Evolutionary conservation across 2,329 filamentous ascomycete genomes (phyloP), one percentile per base, ranked within the genome.

Genomic region (Diaporthe sp.): DNA sequence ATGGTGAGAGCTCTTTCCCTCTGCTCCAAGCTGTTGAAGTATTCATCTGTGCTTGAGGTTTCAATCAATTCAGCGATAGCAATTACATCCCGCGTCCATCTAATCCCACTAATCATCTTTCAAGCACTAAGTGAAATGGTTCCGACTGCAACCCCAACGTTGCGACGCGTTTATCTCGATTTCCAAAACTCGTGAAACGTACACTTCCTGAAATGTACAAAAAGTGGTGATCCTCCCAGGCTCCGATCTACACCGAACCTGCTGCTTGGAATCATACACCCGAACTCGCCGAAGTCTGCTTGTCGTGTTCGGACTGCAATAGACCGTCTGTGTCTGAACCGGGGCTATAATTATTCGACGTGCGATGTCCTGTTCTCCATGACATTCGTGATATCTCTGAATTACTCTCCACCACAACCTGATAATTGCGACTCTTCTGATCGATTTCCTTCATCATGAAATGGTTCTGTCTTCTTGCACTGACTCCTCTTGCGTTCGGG

Each of bases 101-200:
- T 51, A 39, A 53, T 68, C 19, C 62, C 62, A 68, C 46, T 68
- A 68, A 68, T 68, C 62, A 68, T 22, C 44, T 28, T 2, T 17
- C 46, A 39, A 10, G 62, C 46, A 51, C 31, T 37, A 68, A 22
- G 46, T 28, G 34, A 34, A n/a, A 28, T 31, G 39, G 12, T 15
- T 53, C 46, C 46, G 62, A 37, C 31, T 68, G 46, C 13, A 68
- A 68, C 62, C 31, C 22, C 6, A 37, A 7, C 13, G 44, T 39
- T 53, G 46, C 44, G 46, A 34, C 46, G 62, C 22, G 22, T 37
- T 5, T 0, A 44, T 25, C 44, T 37, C 17, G 31, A 25, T 25
- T 53, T 39, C 8, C 25, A 25, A 25, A 25, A 9, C 4, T 19
- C 25, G 12, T 31, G 31, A 31, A 31, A 31, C 31, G 31, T 34